These are phyloP conservation scores for Isatis tinctoria DNA, from an alignment of 345 rosid genomes.

Conservation along the genomic window DNA sequence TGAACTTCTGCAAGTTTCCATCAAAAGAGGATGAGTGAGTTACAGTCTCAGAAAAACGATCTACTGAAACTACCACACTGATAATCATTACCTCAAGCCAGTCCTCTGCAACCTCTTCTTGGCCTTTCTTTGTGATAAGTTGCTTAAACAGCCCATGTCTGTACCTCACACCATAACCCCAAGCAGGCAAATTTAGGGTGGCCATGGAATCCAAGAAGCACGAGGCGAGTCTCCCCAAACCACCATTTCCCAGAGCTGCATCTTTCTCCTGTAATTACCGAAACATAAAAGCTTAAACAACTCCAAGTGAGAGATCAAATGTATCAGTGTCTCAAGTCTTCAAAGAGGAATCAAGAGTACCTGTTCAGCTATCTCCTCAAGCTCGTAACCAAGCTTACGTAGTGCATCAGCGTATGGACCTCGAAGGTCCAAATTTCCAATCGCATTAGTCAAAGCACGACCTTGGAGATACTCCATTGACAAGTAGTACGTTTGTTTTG, in stretches of 20 bases:
- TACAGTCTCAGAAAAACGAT: slow-evolving; percentile 10
- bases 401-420: slow-evolving; percentile 83
- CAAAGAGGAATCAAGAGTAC: slow-evolving; percentile 31
- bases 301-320: background rate
- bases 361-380: slow-evolving; percentile 89
- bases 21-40: slow-evolving; percentile 17
- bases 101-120: slow-evolving; percentile 93
- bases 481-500: slow-evolving; percentile 90
- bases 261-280: slow-evolving; percentile 72
- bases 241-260: slow-evolving; percentile 98
- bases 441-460: slow-evolving; percentile 80
- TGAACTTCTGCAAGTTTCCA: slow-evolving; percentile 72
- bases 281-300: slow-evolving; percentile 6
- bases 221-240: slow-evolving; percentile 95
- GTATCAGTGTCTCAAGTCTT: background rate
- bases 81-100: slow-evolving; percentile 81
- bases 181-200: slow-evolving; percentile 89
- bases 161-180: slow-evolving; percentile 98
- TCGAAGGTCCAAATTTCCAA: slow-evolving; percentile 70
- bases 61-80: background rate
- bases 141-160: slow-evolving; percentile 92
- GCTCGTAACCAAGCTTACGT: slow-evolving; percentile 66
- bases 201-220: slow-evolving; percentile 99
- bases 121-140: slow-evolving; percentile 76
- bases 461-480: slow-evolving; percentile 99